phyloP scores from a whole-genome alignment of 2,329 filamentous ascomycete genomes.

The Neoscytalidium dimidiatum region DNA sequence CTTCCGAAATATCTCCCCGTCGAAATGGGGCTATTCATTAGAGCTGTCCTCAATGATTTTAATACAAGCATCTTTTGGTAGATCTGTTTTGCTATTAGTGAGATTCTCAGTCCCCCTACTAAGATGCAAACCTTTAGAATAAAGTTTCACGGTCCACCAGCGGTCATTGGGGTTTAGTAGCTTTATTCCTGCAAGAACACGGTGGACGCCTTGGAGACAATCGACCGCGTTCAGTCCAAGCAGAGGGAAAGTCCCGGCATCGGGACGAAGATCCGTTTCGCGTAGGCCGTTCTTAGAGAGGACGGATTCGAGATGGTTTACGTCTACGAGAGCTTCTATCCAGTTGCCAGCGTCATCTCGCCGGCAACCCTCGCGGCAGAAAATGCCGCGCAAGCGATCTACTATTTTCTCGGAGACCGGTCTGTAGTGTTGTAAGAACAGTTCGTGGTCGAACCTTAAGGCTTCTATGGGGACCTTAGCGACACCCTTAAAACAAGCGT shows the following conservation, averaged over 20 bases:
- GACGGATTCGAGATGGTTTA: not conserved
- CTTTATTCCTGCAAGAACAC: conserved; percentile 21
- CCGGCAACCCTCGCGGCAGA: not conserved
- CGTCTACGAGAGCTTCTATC: not conserved
- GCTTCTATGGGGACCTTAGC: not conserved
- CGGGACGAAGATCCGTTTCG: not conserved
- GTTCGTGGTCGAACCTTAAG: not conserved
- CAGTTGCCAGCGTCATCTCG: not conserved
- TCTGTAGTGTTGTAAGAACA: not conserved
- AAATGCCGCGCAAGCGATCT: not conserved
- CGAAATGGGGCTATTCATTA: conserved; percentile 24
- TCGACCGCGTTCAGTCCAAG: conserved; percentile 21
- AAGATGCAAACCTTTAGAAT: conserved; percentile 21
- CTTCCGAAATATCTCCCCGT: conserved; percentile 28
- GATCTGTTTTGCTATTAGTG: not conserved
- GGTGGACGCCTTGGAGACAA: conserved; percentile 25
- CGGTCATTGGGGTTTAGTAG: conserved; percentile 27
- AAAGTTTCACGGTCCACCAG: conserved; percentile 28
- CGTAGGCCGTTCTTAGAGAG: not conserved
- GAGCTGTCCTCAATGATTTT: conserved; percentile 23
- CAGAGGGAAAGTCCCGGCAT: not conserved
- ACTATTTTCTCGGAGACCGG: not conserved
- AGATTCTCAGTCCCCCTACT: not conserved
- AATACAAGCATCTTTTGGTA: not conserved
- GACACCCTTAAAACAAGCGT: no score